Conservation (phyloP, 192 early-diverging fungal species). For the Backusella tarrabulga region DNA sequence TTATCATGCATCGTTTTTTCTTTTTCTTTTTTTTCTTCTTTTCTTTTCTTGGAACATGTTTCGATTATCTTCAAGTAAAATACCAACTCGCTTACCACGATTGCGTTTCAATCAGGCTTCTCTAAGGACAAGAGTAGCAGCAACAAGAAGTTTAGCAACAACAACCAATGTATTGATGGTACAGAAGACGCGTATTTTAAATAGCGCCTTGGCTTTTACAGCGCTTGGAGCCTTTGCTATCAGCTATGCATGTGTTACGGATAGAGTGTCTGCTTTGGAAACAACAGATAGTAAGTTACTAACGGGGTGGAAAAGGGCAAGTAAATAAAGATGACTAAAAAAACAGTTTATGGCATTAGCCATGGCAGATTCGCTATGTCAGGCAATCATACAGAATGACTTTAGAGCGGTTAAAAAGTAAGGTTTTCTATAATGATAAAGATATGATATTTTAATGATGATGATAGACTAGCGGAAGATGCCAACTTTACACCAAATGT, state of each 20-base stretch:
- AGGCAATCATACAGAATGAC: slow-evolving; percentile 33
- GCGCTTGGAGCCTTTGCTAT: not conserved
- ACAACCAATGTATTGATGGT: not conserved
- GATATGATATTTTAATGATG: not conserved
- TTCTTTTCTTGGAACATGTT: not conserved
- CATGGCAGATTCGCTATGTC: slow-evolving; percentile 24
- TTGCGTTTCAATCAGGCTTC: not conserved
- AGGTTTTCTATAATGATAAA: not conserved
- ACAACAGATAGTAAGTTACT: not conserved
- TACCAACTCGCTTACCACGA: not conserved
- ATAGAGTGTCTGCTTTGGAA: not conserved
- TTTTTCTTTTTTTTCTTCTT: not conserved
- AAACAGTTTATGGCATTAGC: not conserved
- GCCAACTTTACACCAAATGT: slow-evolving; percentile 28
- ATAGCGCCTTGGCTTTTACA: not conserved
- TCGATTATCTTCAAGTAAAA: not conserved
- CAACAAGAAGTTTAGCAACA: not conserved
- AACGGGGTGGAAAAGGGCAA: not conserved
- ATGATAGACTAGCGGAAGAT: slow-evolving; percentile 27
- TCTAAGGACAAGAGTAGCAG: not conserved
- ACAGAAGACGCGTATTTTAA: not conserved
- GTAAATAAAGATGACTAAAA: not conserved
- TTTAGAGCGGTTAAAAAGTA: slow-evolving; percentile 28
- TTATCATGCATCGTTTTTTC: not conserved
- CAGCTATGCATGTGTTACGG: not conserved